These are phyloP conservation scores for Trichoderma gamsii DNA, from an alignment of 495 filamentous ascomycete genomes.

Conservation along the genomic window DNA sequence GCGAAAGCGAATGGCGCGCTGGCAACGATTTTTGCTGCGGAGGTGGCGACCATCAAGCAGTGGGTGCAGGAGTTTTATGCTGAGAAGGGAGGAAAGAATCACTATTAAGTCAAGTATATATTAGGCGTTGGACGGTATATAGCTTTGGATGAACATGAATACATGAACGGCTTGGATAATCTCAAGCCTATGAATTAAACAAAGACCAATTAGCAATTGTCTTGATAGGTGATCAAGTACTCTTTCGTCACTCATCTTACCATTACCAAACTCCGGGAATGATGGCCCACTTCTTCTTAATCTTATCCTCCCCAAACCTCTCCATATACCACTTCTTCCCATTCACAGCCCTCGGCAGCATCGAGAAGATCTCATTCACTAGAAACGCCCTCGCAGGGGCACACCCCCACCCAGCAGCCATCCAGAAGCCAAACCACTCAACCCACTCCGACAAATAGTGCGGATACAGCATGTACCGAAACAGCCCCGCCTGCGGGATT, in stretches of 20 bases:
- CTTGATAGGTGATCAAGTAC: not conserved
- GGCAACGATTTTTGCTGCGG: constrained; percentile 34
- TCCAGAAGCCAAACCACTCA: constrained; percentile 86
- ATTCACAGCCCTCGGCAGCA: constrained; percentile 81
- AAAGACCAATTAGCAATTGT: not conserved
- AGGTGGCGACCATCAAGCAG: constrained; percentile 41
- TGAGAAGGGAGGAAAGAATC: not conserved
- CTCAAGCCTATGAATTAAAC: not conserved
- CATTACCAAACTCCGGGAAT: constrained; percentile 66
- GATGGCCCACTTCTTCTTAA: constrained; percentile 69
- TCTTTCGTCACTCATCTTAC: not conserved
- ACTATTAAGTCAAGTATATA: not conserved
- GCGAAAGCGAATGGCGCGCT: constrained; percentile 26
- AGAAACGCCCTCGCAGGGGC: constrained; percentile 73
- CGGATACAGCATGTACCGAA: constrained; percentile 76
- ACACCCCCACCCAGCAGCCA: constrained; percentile 57
- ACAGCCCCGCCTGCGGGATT: constrained; percentile 77
- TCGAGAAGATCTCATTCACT: constrained; percentile 79
- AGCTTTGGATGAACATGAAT: not conserved
- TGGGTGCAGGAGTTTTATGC: constrained; percentile 47
- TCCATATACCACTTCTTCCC: constrained; percentile 84
- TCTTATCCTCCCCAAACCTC: constrained; percentile 74
- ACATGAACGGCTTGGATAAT: not conserved
- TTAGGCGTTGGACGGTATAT: not conserved
- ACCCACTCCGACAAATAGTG: constrained; percentile 95